These are phyloP conservation scores for Cyclotella choctawhatcheeana DNA, from an alignment of 108 stramenopile species.

Conservation along the genomic window DNA sequence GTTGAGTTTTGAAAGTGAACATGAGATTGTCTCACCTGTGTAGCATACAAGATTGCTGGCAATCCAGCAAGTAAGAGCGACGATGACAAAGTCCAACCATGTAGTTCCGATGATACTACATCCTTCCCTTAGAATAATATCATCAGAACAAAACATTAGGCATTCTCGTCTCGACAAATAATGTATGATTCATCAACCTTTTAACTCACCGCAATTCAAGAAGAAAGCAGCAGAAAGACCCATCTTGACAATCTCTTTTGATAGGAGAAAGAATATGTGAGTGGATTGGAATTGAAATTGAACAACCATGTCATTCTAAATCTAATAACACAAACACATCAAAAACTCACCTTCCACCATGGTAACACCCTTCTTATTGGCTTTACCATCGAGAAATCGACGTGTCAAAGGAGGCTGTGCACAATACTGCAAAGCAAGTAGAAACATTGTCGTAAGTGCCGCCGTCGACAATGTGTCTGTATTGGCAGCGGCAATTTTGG, in stretches of 20 bases:
- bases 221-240: conserved; percentile 57
- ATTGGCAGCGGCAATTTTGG: conserved; percentile 17
- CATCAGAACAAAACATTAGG: neutral
- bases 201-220: conserved; percentile 48
- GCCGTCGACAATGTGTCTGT: conserved; percentile 50
- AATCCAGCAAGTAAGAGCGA: conserved; percentile 70
- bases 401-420: conserved; percentile 80
- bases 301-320: too few relatives aligned
- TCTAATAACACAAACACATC: too few relatives aligned
- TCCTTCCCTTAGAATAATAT: conserved; percentile 37
- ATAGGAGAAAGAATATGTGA: too few relatives aligned
- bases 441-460: conserved; percentile 63
- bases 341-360: too few relatives aligned
- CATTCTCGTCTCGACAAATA: neutral
- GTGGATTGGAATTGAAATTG: too few relatives aligned
- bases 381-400: conserved; percentile 60
- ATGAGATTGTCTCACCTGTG: conserved; percentile 56
- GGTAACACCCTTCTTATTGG: conserved; percentile 66
- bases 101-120: conserved; percentile 38
- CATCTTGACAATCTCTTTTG: conserved; percentile 72
- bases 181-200: neutral
- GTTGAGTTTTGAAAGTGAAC: too few relatives aligned
- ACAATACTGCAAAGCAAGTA: conserved; percentile 87
- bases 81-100: conserved; percentile 62
- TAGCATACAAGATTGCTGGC: conserved; percentile 86